phyloP scores from a whole-genome alignment of 306 rosid genomes.

The Castanea mollissima region DNA sequence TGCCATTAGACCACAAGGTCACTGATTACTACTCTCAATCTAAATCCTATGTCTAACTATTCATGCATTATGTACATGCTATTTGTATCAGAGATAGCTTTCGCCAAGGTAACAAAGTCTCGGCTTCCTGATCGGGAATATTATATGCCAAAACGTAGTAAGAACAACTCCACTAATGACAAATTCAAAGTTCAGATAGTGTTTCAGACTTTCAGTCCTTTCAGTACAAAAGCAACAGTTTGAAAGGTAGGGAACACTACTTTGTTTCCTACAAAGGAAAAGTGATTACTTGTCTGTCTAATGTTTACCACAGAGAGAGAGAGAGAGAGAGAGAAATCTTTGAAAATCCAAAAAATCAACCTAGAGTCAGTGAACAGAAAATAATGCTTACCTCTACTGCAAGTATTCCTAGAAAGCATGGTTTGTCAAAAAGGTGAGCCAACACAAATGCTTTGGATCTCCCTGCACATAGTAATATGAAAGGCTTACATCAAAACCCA shows the following conservation, averaged over 20 bases:
- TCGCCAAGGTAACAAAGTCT: too few species aligned
- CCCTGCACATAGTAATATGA: slow-evolving; percentile 40
- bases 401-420: slow-evolving; percentile 82
- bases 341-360: neutral
- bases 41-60: neutral
- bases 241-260: neutral
- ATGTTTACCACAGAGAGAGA: neutral
- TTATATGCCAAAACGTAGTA: neutral
- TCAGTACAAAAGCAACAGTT: neutral
- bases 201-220: neutral
- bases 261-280: neutral
- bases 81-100: neutral
- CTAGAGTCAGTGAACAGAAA: neutral
- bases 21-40: neutral
- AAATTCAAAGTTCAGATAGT: neutral
- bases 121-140: neutral
- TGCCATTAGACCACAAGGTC: neutral
- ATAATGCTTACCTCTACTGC: slow-evolving; percentile 64
- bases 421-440: slow-evolving; percentile 92
- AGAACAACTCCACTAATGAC: neutral
- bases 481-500: slow-evolving; percentile 3
- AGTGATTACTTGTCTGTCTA: neutral
- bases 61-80: neutral
- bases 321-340: too few species aligned
- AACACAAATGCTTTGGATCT: slow-evolving; percentile 64